Evolutionary conservation across 768 basidiomycete genomes (phyloP).

Genomic region (Phanerochaete carnosa): DNA sequence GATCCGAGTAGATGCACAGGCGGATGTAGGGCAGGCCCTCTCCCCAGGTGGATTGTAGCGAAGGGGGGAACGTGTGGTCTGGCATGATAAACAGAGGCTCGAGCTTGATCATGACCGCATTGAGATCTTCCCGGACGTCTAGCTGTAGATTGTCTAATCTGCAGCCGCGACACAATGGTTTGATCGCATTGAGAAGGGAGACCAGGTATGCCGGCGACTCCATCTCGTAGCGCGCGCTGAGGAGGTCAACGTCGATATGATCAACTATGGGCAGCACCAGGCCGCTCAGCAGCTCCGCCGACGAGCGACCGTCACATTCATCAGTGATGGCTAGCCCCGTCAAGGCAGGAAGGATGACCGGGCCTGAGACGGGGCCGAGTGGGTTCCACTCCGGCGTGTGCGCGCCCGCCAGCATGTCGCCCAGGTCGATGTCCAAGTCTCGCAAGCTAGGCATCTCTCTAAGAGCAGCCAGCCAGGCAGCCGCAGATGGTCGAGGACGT

Average conservation of each 20-base stretch:
- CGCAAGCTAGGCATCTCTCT: not conserved
- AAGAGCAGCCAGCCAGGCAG: not conserved
- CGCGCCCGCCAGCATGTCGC: not conserved
- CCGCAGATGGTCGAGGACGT: not conserved
- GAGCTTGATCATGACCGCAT: not conserved
- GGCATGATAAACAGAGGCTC: not conserved
- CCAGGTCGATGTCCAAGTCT: not conserved
- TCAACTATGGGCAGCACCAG: not conserved
- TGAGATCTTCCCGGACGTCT: not conserved
- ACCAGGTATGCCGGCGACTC: not conserved
- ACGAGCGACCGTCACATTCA: not conserved
- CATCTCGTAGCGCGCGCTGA: not conserved
- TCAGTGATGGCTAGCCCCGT: not conserved
- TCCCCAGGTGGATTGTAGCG: not conserved
- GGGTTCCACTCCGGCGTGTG: not conserved
- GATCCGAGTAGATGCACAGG: not conserved
- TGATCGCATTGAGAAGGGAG: not conserved
- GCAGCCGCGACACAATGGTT: not conserved
- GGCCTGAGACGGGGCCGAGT: not conserved
- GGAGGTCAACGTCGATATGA: not conserved
- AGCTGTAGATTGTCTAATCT: not conserved
- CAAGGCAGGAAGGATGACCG: not conserved
- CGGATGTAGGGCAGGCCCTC: not conserved
- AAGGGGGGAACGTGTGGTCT: too few relatives aligned
- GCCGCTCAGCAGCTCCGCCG: not conserved